These are phyloP conservation scores for Croton setiger DNA, from an alignment of 441 rosid genomes.

Conservation along the genomic window DNA sequence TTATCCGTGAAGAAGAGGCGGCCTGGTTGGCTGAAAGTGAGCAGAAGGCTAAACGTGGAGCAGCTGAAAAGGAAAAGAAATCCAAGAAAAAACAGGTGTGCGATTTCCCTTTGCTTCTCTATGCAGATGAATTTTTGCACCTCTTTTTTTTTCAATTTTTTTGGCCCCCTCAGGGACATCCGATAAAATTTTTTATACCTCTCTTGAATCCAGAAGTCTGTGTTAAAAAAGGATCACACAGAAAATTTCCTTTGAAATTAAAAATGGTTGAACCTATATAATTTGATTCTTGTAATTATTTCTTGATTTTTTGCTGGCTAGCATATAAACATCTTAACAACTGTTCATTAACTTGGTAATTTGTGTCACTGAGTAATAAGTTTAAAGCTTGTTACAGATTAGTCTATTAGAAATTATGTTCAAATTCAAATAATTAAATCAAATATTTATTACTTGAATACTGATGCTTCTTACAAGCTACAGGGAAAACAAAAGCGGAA, in stretches of 20 bases:
- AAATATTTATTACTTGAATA: not conserved
- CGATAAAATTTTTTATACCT: too few relatives aligned
- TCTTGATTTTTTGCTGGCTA: not conserved
- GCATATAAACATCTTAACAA: not conserved
- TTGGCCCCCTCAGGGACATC: too few relatives aligned
- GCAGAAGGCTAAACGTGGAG: constrained; percentile 79
- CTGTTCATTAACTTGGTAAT: not conserved
- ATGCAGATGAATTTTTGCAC: not conserved
- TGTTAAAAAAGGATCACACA: not conserved
- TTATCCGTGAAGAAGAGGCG: constrained; percentile 94
- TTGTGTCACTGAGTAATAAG: not conserved
- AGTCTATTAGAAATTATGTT: not conserved
- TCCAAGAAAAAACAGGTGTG: constrained; percentile 86
- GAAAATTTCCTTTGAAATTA: not conserved
- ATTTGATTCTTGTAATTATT: not conserved
- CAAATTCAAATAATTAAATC: not conserved
- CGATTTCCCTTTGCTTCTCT: not conserved
- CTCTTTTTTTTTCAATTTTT: too few relatives aligned
- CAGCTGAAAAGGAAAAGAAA: constrained; percentile 74
- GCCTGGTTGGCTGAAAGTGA: constrained; percentile 78
- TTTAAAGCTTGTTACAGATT: not conserved
- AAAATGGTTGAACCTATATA: not conserved
- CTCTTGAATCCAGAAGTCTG: not conserved
- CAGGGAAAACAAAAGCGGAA: constrained; percentile 90
- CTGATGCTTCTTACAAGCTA: constrained; percentile 17